Percentiles rank a stretch among this genome's conserved stretches.
phyloP scores from a whole-genome alignment of 345 rosid genomes.

The Populus euphratica region DNA sequence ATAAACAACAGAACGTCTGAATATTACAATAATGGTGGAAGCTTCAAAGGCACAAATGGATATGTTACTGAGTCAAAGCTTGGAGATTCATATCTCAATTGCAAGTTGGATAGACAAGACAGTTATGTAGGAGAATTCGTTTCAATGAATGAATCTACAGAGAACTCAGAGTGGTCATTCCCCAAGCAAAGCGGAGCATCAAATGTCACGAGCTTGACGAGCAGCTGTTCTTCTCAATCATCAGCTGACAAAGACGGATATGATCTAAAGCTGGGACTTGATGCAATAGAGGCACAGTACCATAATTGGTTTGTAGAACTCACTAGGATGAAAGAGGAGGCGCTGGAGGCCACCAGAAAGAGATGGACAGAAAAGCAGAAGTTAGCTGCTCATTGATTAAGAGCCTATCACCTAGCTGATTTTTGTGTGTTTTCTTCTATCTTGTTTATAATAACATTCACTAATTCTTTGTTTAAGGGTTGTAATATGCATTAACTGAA shows the following conservation, averaged over 20 bases:
- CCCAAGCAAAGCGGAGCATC: constrained; percentile 28
- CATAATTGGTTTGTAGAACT: constrained; percentile 23
- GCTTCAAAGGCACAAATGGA: constrained; percentile 24
- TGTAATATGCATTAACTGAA: not conserved
- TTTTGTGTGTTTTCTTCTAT: not conserved
- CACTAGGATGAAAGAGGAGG: constrained; percentile 20
- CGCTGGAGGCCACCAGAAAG: constrained; percentile 15
- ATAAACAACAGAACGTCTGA: constrained; percentile 28
- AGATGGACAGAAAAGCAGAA: constrained; percentile 24
- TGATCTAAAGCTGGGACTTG: constrained; percentile 21
- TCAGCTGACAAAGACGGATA: constrained; percentile 1
- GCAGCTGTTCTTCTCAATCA: constrained; percentile 5
- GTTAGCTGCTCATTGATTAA: constrained; percentile 15
- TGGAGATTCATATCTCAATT: constrained; percentile 26
- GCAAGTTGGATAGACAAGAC: constrained; percentile 24
- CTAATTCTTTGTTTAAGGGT: not conserved
- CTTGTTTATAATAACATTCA: not conserved
- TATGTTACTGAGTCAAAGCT: constrained; percentile 26
- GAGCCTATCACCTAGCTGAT: not conserved
- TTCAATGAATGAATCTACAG: constrained; percentile 18
- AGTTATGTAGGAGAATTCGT: constrained; percentile 22
- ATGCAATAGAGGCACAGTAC: constrained; percentile 17
- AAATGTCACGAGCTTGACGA: constrained; percentile 6
- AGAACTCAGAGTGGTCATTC: constrained; percentile 25
- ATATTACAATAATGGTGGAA: constrained; percentile 26